Percentiles rank a stretch among this genome's conserved stretches.
Evolutionary conservation across 768 basidiomycete genomes (phyloP).

Genomic region (Dacryopinax spathularia): DNA sequence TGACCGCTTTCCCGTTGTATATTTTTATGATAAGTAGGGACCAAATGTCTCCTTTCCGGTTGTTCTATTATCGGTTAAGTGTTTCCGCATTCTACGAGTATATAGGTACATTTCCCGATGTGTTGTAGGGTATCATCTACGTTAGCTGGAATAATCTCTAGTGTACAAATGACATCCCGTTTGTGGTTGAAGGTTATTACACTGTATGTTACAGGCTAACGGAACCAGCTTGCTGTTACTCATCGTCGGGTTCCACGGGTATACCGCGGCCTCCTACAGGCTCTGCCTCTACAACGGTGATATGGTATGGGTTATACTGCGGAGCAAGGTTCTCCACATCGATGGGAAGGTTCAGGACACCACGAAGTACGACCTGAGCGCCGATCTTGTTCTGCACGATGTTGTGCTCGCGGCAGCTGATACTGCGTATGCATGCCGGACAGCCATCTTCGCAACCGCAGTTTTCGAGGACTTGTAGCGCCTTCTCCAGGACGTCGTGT

Average conservation of each 20-base stretch:
- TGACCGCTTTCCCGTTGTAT: too few relatives aligned
- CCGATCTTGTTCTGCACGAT: slow-evolving; percentile 60
- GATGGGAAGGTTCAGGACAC: slow-evolving; percentile 36
- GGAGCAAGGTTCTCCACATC: slow-evolving; percentile 25
- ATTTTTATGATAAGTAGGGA: not conserved
- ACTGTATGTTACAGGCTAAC: not conserved
- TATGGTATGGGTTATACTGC: slow-evolving; percentile 5
- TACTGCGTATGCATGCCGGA: slow-evolving; percentile 49
- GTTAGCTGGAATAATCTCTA: not conserved
- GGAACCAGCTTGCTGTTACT: not conserved
- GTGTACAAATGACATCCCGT: not conserved
- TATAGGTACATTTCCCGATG: not conserved
- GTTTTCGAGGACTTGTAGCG: slow-evolving; percentile 39
- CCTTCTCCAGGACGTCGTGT: slow-evolving; percentile 43
- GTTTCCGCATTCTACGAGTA: not conserved
- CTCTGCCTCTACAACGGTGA: slow-evolving; percentile 11
- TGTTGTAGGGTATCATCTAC: not conserved
- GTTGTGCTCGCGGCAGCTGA: slow-evolving; percentile 55
- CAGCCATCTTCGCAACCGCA: slow-evolving; percentile 65
- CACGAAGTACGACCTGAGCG: slow-evolving; percentile 50
- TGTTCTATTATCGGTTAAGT: not conserved
- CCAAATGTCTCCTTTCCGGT: not conserved
- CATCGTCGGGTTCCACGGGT: not conserved
- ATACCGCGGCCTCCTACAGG: slow-evolving; percentile 4
- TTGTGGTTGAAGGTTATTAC: not conserved